phyloP scores from a whole-genome alignment of 164 flowering plant genomes.

The Magnolia sinica region DNA sequence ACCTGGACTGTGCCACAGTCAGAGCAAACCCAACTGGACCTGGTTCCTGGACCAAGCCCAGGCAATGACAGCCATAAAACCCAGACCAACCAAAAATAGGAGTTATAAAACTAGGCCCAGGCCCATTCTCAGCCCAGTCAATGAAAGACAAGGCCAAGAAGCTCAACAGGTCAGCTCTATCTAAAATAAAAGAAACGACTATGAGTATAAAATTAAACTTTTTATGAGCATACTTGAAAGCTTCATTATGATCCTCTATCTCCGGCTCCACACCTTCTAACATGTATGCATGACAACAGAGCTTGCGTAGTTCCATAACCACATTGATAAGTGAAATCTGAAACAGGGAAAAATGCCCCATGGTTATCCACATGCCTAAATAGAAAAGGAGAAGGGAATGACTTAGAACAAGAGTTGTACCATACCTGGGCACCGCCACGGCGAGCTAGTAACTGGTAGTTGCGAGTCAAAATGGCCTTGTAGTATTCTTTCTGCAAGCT shows the following conservation, averaged over 20 bases:
- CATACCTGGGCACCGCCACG: conserved; percentile 86
- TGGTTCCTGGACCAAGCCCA: no score
- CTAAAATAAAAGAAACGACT: background rate
- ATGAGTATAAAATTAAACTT: background rate
- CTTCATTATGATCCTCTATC: conserved; percentile 56
- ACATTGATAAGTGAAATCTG: conserved; percentile 97
- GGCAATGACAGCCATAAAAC: no score
- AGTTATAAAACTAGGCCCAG: no score
- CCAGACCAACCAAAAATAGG: no score
- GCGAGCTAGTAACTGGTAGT: conserved; percentile 79
- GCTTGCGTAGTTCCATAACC: conserved; percentile 97
- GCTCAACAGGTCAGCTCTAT: background rate
- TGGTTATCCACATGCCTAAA: background rate
- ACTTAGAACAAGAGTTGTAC: conserved; percentile 2
- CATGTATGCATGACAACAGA: conserved; percentile 94
- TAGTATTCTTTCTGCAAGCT: conserved; percentile 94
- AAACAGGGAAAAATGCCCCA: background rate
- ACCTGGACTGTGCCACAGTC: no score
- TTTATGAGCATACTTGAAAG: conserved; percentile 50
- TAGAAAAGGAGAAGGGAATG: background rate
- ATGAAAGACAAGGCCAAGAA: background rate
- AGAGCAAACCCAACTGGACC: no score
- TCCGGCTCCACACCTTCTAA: conserved; percentile 93
- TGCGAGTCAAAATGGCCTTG: conserved; percentile 94
- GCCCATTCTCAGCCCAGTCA: background rate